Evolutionary conservation across 352 stramenopile genomes (phyloP), one percentile per base, ranked within the genome.

Genomic region (Phytophthora europaea): DNA sequence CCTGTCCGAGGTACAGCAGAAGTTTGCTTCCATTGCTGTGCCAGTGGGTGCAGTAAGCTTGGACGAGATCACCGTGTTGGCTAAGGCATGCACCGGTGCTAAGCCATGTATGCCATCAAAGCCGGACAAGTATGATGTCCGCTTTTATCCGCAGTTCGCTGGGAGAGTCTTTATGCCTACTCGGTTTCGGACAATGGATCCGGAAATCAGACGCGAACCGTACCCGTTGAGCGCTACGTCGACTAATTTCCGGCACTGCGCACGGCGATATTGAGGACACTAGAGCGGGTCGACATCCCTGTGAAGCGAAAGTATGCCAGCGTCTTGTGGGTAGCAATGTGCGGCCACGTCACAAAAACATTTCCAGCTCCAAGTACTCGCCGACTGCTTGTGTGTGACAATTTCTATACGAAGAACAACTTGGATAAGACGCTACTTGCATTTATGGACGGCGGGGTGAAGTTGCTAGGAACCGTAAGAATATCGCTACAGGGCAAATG

Each of bases 71-170:
- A 18, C 12, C 1, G 40, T 61, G 0, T 7, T 15, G 4, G 61
- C 34, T 2, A 68, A 68, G 26, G 61, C 61, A 22, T 2, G 51
- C 2, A 47, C 50, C 8, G 16, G 12, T n/a, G 51, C 51, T 2
- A 43, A 15, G 52, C 1, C 61, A 8, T 68, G 34, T 16, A 47
- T 68, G 10, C 51, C 61, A 22, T 61, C 40, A 5, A 61, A 68
- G 40, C 51, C 61, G 4, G 62, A 69, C n/a, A 69, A 63, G n/a
- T 69, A 58, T 15, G 62, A 8, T 1, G 13, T 69, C 6, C 36
- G 52, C 7, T 63, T 69, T 34, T 69, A 69, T n/a, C n/a, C 22
- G 62, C 63, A 1, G 62, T 69, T 1, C 43, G 51, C 4, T 62
- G 62, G 40, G 18, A 56, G 18, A 45, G 52, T 1, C 8, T 69